Conservation (phyloP, 306 rosid species). For the Erythrophleum fordii region DNA sequence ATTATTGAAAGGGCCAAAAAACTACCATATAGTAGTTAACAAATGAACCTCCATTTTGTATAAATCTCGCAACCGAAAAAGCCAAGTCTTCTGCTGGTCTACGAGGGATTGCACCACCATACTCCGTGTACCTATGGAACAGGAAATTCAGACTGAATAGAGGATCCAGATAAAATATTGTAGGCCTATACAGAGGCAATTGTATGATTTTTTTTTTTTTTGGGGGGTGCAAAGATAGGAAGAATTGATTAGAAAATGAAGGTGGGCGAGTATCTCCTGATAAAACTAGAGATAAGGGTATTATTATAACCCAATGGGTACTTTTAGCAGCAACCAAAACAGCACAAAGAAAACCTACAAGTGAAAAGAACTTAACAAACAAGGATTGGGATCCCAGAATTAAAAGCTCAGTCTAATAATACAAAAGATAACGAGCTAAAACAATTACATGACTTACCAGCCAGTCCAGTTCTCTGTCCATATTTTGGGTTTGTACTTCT, state of each 20-base stretch:
- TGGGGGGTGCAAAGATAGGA: no score
- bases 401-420: background rate
- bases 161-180: background rate
- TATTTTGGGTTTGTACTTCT: slow-evolving; percentile 72
- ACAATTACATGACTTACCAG: slow-evolving; percentile 62
- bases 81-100: slow-evolving; percentile 97
- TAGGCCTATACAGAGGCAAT: slow-evolving; percentile 4
- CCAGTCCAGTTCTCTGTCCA: slow-evolving; percentile 99
- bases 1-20: slow-evolving; percentile 10
- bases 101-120: slow-evolving; percentile 75
- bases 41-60: slow-evolving; percentile 88
- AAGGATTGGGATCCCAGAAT: background rate
- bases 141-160: slow-evolving; percentile 4
- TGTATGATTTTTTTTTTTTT: background rate
- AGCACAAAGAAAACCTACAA: background rate
- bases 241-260: no score
- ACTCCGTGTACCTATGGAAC: slow-evolving; percentile 81
- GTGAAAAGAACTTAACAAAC: background rate
- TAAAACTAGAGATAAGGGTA: no score
- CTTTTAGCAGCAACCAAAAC: no score
- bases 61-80: slow-evolving; percentile 81
- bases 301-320: no score
- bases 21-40: slow-evolving; percentile 88
- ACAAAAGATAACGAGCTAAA: background rate
- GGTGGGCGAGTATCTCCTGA: no score